phyloP scores from a whole-genome alignment of 768 basidiomycete genomes.

The Serendipita sp. region DNA sequence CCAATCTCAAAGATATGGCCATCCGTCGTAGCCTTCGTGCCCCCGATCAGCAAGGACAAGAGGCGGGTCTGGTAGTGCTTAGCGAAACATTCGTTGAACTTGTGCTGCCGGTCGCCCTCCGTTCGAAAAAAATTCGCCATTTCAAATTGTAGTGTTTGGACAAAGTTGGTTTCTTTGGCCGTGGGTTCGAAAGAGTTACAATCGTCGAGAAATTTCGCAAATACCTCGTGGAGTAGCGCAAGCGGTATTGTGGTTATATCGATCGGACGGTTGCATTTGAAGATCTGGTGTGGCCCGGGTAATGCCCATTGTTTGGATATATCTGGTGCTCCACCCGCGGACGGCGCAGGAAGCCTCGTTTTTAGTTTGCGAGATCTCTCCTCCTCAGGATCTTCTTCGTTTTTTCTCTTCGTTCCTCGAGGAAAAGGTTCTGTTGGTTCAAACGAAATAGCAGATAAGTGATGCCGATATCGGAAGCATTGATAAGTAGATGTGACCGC shows the following conservation, averaged over 20 bases:
- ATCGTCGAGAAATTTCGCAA: constrained; percentile 13
- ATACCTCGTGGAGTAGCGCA: constrained; percentile 15
- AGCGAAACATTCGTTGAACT: neutral
- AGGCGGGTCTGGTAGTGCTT: neutral
- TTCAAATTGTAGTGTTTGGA: neutral
- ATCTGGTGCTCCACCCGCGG: neutral
- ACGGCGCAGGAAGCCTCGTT: neutral
- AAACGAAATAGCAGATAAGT: too few species aligned
- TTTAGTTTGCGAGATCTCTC: neutral
- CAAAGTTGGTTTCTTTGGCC: constrained; percentile 9
- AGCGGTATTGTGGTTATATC: constrained; percentile 11
- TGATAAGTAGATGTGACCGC: too few species aligned
- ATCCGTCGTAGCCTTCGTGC: constrained; percentile 9
- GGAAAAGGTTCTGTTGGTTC: too few species aligned
- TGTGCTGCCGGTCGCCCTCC: neutral
- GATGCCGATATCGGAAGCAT: too few species aligned
- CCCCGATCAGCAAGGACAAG: constrained; percentile 10
- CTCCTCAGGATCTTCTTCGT: too few species aligned
- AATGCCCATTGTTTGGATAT: neutral
- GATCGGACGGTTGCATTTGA: constrained; percentile 7
- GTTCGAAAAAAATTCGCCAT: neutral
- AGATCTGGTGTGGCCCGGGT: neutral
- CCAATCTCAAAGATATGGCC: constrained; percentile 8
- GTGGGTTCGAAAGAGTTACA: constrained; percentile 9
- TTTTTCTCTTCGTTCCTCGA: too few species aligned